Evolutionary conservation across 2,329 filamentous ascomycete species (phyloP).

Genomic region (Botryosphaeria agaves): DNA sequence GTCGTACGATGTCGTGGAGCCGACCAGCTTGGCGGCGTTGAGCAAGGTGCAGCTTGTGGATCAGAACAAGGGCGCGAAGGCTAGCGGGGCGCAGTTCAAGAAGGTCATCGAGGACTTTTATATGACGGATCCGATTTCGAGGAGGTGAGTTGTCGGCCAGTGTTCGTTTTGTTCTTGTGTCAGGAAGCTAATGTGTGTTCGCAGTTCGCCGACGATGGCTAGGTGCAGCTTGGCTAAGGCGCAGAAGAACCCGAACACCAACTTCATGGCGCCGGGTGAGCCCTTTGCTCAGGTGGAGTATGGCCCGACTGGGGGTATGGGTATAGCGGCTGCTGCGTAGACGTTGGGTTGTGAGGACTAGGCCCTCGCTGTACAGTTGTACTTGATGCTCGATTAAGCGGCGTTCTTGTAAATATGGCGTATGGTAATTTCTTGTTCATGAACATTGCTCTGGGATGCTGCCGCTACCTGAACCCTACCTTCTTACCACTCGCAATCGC

Average conservation of each 20-base stretch:
- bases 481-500: too few species aligned
- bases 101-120: slow-evolving; percentile 92
- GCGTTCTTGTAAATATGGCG: background rate
- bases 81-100: slow-evolving; percentile 57
- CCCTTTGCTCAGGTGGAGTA: slow-evolving; percentile 23
- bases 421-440: background rate
- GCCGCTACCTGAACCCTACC: too few species aligned
- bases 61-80: slow-evolving; percentile 76
- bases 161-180: too few species aligned
- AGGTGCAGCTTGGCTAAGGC: slow-evolving; percentile 90
- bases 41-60: slow-evolving; percentile 93
- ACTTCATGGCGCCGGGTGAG: slow-evolving; percentile 32
- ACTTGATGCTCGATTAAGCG: background rate
- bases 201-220: slow-evolving; percentile 92
- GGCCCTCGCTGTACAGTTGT: background rate
- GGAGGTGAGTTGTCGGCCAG: slow-evolving; percentile 48
- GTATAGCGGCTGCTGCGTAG: background rate
- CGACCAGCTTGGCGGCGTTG: slow-evolving; percentile 47
- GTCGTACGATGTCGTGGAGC: slow-evolving; percentile 81
- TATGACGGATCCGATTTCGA: slow-evolving; percentile 92
- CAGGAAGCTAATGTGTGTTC: slow-evolving; percentile 6
- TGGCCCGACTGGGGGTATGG: slow-evolving; percentile 11
- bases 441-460: too few species aligned
- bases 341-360: background rate
- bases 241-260: slow-evolving; percentile 28